Evolutionary conservation across 495 filamentous ascomycete genomes (phyloP), one percentile per base, ranked within the genome.

Genomic region (Hyaloscypha hepaticicola): DNA sequence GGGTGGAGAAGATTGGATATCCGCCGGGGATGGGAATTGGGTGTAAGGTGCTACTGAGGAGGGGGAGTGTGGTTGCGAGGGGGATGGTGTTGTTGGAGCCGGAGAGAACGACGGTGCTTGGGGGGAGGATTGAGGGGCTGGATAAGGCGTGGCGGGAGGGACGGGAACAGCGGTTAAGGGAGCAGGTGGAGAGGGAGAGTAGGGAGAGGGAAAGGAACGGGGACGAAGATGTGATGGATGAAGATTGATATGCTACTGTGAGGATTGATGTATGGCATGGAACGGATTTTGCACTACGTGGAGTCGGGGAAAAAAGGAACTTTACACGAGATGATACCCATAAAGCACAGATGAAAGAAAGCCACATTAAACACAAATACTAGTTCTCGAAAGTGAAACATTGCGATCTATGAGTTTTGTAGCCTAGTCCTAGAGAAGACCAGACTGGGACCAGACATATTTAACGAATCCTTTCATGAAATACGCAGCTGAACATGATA

Each of bases 41-140:
- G 1, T 82, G 85, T 60, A 98, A 98, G 78, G 68, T 96, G 55
- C 51, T 97, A 48, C 73, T 99, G 64, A 84, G 77, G 61, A 84
- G 77, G 60, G 83, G 85, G 70, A 79, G 79, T 1, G 77, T 80
- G 12, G 87, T 96, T 31, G 88, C 90, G 24, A 78, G 95, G 27
- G 96, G 91, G 0, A 82, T 94, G 66, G 69, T 96, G 19, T 72
- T 99, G 69, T 76, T 99, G 12, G 87, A 92, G 49, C 87, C 90
- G 1, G 75, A 69, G 14, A 83, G 70, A 21, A 85, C 84, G 52
- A 81, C 79, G 38, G 67, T 96, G 3, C 74, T 97, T 19, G 95
- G 95, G 1, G 95, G 95, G 0, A 96, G 91, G 82, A 87, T 98
- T 58, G 93, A 97, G 60, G 79, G 72, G 0, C 80, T 92, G 80